These are phyloP conservation scores for Arachnomyces sp. DNA, from an alignment of 2,329 filamentous ascomycete species.

Conservation along the genomic window DNA sequence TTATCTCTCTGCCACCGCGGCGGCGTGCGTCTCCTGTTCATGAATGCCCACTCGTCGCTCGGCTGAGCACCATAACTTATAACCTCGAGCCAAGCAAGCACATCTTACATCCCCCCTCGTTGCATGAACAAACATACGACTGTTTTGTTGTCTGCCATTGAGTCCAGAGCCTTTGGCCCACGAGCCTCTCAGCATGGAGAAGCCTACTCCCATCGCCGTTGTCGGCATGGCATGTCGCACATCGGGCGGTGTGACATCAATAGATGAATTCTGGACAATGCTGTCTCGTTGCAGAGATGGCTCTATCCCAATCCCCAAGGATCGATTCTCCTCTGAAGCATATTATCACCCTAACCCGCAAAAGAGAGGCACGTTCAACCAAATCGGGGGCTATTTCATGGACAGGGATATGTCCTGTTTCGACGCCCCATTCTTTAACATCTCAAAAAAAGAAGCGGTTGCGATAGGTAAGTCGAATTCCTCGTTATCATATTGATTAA, in stretches of 20 bases:
- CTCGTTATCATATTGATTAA: no score
- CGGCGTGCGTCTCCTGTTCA: no score
- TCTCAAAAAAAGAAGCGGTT: slow-evolving; percentile 23
- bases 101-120: no score
- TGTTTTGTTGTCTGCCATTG: no score
- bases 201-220: slow-evolving; percentile 18
- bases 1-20: no score
- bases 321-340: slow-evolving; percentile 15
- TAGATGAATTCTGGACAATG: slow-evolving; percentile 18
- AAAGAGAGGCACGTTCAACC: slow-evolving; percentile 16
- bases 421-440: slow-evolving; percentile 29
- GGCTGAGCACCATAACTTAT: no score
- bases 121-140: no score
- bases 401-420: slow-evolving; percentile 20
- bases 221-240: slow-evolving; percentile 21
- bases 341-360: slow-evolving; percentile 18
- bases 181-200: no score
- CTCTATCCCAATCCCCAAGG: slow-evolving; percentile 16
- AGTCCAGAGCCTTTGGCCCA: no score
- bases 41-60: no score
- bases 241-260: slow-evolving; percentile 16
- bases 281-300: slow-evolving; percentile 17
- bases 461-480: slow-evolving; percentile 16
- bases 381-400: slow-evolving; percentile 18
- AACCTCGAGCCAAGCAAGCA: no score